phyloP scores from a whole-genome alignment of 345 rosid genomes.

The Populus alba region DNA sequence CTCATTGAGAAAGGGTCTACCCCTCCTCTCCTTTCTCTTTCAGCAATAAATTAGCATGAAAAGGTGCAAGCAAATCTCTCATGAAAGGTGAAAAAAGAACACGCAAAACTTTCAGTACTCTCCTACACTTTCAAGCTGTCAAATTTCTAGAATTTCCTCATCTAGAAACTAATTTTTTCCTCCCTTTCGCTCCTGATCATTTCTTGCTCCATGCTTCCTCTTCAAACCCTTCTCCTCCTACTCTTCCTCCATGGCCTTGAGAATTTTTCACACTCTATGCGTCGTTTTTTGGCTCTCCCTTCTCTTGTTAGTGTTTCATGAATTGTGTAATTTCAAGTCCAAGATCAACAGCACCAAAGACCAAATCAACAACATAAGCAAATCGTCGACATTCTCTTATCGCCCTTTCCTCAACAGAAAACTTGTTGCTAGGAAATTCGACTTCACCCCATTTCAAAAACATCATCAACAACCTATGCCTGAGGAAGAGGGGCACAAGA shows the following conservation, averaged over 20 bases:
- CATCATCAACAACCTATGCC: constrained; percentile 13
- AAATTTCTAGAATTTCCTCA: neutral
- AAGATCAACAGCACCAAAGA: constrained; percentile 16
- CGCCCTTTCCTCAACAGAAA: constrained; percentile 37
- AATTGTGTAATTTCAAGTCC: constrained; percentile 37
- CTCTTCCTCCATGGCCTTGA: constrained; percentile 51
- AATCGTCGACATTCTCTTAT: constrained; percentile 8
- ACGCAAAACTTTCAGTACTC: constrained; percentile 9
- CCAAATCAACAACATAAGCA: neutral
- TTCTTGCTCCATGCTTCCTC: constrained; percentile 49
- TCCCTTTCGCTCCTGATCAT: constrained; percentile 1
- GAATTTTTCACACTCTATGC: constrained; percentile 36
- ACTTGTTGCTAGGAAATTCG: constrained; percentile 46
- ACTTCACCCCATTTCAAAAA: constrained; percentile 59
- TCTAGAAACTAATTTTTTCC: neutral
- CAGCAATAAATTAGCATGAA: constrained; percentile 31
- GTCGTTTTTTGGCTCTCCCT: constrained; percentile 55
- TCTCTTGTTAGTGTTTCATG: constrained; percentile 48
- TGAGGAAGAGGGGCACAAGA: constrained; percentile 8
- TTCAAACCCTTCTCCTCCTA: constrained; percentile 27
- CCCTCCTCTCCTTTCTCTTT: constrained; percentile 8
- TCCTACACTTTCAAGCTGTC: constrained; percentile 17
- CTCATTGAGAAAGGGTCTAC: constrained; percentile 46
- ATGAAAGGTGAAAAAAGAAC: constrained; percentile 12
- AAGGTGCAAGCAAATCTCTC: constrained; percentile 29